Evolutionary conservation across 2,329 filamentous ascomycete genomes (phyloP), one percentile per base, ranked within the genome.

Genomic region (Paecilomyces niveus): DNA sequence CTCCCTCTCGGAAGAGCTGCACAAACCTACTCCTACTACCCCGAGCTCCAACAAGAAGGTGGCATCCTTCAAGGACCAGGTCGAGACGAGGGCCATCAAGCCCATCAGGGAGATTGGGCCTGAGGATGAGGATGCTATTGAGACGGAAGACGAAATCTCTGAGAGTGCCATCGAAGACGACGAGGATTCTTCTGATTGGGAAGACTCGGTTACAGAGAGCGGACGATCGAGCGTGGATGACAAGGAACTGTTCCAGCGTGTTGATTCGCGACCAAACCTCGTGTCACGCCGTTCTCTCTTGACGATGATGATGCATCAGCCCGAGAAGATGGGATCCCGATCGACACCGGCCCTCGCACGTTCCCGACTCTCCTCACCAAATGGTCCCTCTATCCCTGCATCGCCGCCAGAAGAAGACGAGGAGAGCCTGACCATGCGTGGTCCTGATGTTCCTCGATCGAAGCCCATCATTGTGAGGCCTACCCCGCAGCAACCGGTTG

Each of bases 211-310:
- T 22, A 89, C 89, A 61, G 90, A 95, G 65, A 94, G 89, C 70
- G 89, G 87, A 58, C 89, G 89, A 65, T 90, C 90, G 1, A 95
- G 90, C 70, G 82, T 92, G 55, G 89, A 94, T 61, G 89, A 94
- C 61, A 87, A 85, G 68, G 83, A 85, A 21, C 81, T 91, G 67
- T 99, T 99, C 82, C 87, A 92, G 73, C 89, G 94, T 8, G 92
- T 97, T 54, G 90, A 96, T 72, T 97, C 92, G 49, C 87, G 87
- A 72, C 85, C 87, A 7, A 90, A 96, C 69, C 81, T 97, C 26
- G 88, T 89, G 2, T 96, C 93, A 1, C 86, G 90, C 54, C 88
- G 89, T 55, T 97, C 93, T 1, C 84, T 97, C 49, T 88, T 99
- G 64, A 97, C 92, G 0, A 86, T 93, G 56, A 88, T 93, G 81